These are phyloP conservation scores for Bjerkandera adusta DNA, from an alignment of 1,284 basidiomycete species.

Conservation along the genomic window DNA sequence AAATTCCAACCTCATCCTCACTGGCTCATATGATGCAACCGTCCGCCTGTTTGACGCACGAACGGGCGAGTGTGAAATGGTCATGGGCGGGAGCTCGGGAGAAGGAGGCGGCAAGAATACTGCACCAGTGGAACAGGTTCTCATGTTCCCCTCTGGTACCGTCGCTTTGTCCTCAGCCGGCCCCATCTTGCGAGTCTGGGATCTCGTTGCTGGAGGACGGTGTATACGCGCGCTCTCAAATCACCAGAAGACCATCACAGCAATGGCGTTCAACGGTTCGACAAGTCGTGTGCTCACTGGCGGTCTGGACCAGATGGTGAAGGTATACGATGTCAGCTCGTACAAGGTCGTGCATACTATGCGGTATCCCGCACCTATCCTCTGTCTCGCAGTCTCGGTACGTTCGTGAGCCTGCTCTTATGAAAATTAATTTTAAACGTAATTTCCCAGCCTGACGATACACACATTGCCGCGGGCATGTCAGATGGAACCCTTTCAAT, in stretches of 20 bases:
- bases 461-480: constrained; percentile 95
- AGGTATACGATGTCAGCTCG: constrained; percentile 94
- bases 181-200: constrained; percentile 94
- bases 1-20: constrained; percentile 84
- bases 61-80: constrained; percentile 77
- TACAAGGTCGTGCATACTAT: constrained; percentile 98
- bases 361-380: constrained; percentile 93
- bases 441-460: constrained; percentile 89
- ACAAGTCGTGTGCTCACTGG: constrained; percentile 85
- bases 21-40: constrained; percentile 94
- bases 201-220: constrained; percentile 88
- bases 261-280: constrained; percentile 77
- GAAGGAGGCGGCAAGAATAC: constrained; percentile 39
- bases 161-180: constrained; percentile 87
- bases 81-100: constrained; percentile 60
- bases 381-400: constrained; percentile 90
- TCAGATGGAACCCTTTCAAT: constrained; percentile 94
- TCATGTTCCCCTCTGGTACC: constrained; percentile 92
- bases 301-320: constrained; percentile 95
- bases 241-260: constrained; percentile 97
- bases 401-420: constrained; percentile 32
- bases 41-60: constrained; percentile 89
- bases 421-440: no score
- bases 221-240: constrained; percentile 90
- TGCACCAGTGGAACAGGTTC: constrained; percentile 89